Evolutionary conservation across 2,329 filamentous ascomycete species (phyloP), one percentile per base, ranked within the genome.

Genomic region (Talaromyces sp.): DNA sequence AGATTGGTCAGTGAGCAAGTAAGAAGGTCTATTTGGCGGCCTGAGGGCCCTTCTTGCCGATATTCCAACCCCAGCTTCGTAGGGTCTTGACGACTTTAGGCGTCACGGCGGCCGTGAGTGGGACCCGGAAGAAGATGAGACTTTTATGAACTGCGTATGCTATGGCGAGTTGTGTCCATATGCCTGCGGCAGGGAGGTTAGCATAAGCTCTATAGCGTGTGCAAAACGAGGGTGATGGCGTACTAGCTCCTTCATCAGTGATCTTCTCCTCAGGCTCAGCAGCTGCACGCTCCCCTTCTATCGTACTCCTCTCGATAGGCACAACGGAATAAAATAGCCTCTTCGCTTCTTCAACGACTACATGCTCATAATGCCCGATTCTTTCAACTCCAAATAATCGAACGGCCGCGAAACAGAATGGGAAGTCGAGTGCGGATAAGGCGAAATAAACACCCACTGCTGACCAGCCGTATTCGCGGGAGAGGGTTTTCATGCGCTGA

Each of bases 101-200:
- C 8, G 90, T 91, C 35, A 97, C 81, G 2, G 91, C 93, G 11
- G 90, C 91, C 1, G 94, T 94, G 63, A 97, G 77, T 8, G 94
- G 94, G 9, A 99, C 91, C n/a, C 94, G 85, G 64, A 97, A 74
- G 74, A 99, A 96, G 68, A 99, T 97, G 73, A 97, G 91, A 66
- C 89, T 95, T 78, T 99, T 99, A 80, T 99, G 94, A 59, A 99
- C 90, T 28, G 93, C 93, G 70, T 99, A 99, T 11, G 94, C 94
- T 51, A 99, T 82, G 15, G 90, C 91, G 31, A 99, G 79, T 70
- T 97, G 91, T 8, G 94, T 97, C 84, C 84, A 87, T 53, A 88
- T 77, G 67, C 83, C 84, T 87, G 63, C 36, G 22, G 25, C 51
- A 39, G 17, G 22, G 21, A 43, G 33, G 60, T 55, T 57, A 56